A percentile compares a stretch with the other conserved stretches of the same genome.
Conservation (phyloP, 2,329 filamentous ascomycete species). For the Sarocladium strictum region DNA sequence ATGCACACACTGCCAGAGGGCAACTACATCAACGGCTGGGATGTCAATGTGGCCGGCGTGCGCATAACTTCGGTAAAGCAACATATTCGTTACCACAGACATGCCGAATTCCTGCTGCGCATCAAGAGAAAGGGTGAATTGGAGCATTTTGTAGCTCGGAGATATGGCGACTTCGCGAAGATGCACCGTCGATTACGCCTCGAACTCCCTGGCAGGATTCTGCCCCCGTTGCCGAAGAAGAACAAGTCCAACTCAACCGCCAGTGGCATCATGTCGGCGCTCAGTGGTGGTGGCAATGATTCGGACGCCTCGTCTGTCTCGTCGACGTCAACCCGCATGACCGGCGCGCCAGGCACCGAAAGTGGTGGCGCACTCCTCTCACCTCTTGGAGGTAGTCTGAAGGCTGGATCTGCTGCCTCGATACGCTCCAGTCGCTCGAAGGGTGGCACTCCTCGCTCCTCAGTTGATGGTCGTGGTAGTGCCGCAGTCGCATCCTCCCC, state of each 20-base stretch:
- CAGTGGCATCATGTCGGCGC: slow-evolving; percentile 44
- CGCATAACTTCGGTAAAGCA: slow-evolving; percentile 74
- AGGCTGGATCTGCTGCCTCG: slow-evolving; percentile 1
- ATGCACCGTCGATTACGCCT: slow-evolving; percentile 74
- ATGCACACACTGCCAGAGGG: slow-evolving; percentile 85
- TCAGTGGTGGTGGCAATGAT: slow-evolving; percentile 54
- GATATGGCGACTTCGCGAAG: slow-evolving; percentile 82
- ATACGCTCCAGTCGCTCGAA: slow-evolving; percentile 5
- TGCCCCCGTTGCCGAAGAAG: slow-evolving; percentile 84
- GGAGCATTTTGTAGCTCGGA: slow-evolving; percentile 73
- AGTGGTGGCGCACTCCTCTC: slow-evolving; percentile 18
- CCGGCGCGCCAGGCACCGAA: slow-evolving; percentile 19
- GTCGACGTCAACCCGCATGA: slow-evolving; percentile 65
- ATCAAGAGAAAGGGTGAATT: slow-evolving; percentile 71
- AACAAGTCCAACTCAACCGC: slow-evolving; percentile 75
- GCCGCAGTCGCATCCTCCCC: neutral
- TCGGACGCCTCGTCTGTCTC: slow-evolving; percentile 78
- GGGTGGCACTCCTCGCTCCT: slow-evolving; percentile 1
- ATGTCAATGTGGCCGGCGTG: slow-evolving; percentile 90
- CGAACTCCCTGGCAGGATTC: slow-evolving; percentile 84
- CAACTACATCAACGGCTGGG: slow-evolving; percentile 91
- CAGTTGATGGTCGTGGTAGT: slow-evolving; percentile 1
- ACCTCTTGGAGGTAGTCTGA: slow-evolving; percentile 16
- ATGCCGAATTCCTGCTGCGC: slow-evolving; percentile 87
- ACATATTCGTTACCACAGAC: slow-evolving; percentile 83